These are phyloP conservation scores for Dioscorea alata DNA, from an alignment of 106 monocot species.

Conservation along the genomic window DNA sequence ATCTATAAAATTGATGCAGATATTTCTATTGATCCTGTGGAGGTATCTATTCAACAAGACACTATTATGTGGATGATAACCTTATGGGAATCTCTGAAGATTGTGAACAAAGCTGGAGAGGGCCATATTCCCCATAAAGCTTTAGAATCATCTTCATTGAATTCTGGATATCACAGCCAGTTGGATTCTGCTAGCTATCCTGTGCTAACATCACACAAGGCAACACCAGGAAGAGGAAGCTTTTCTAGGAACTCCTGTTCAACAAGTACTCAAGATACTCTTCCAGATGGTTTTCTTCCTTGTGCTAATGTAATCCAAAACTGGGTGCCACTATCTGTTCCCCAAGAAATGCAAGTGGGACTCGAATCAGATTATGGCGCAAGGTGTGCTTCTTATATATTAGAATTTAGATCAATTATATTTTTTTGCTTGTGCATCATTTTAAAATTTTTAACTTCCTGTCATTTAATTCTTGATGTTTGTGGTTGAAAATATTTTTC, in stretches of 20 bases:
- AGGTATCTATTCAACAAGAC: conserved; percentile 54
- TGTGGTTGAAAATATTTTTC: neutral
- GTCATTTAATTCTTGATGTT: neutral
- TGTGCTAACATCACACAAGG: conserved; percentile 9
- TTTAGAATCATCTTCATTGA: conserved; percentile 19
- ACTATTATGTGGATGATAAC: conserved; percentile 56
- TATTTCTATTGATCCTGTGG: conserved; percentile 67
- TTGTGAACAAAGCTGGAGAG: conserved; percentile 12
- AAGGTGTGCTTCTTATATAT: conserved; percentile 49
- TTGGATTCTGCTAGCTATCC: conserved; percentile 9
- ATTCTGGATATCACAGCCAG: conserved; percentile 4
- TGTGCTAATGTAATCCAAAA: conserved; percentile 66
- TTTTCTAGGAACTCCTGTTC: conserved; percentile 15
- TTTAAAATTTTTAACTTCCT: neutral
- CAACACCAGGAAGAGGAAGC: conserved; percentile 3
- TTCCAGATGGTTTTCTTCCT: conserved; percentile 34
- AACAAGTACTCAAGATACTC: conserved; percentile 26
- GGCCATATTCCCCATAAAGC: conserved; percentile 7
- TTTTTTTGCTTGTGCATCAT: neutral
- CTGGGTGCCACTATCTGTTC: conserved; percentile 59
- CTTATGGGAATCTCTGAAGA: conserved; percentile 55
- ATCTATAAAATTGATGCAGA: conserved; percentile 68
- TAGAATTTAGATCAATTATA: neutral
- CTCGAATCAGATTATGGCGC: conserved; percentile 63
- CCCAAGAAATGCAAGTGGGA: conserved; percentile 29